phyloP scores from a whole-genome alignment of 352 stramenopile species.

The Phytopythium boreale region DNA sequence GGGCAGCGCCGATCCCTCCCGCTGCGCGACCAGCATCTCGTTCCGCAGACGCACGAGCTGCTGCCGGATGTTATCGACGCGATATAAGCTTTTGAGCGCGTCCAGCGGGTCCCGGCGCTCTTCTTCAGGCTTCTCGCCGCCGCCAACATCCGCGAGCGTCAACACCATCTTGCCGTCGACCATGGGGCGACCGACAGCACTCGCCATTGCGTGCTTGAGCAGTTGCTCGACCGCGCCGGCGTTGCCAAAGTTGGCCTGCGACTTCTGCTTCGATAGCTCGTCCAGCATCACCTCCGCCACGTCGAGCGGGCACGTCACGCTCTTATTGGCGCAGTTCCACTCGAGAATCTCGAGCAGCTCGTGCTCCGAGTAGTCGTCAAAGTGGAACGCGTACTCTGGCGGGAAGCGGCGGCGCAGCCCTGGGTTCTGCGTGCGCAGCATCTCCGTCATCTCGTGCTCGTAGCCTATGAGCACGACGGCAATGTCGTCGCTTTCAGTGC shows the following conservation, averaged over 20 bases:
- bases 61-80: conserved; percentile 58
- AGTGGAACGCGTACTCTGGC: conserved; percentile 86
- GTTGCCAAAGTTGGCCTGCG: conserved; percentile 89
- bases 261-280: conserved; percentile 65
- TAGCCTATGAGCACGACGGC: conserved; percentile 93
- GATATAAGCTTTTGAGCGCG: conserved; percentile 48
- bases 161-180: conserved; percentile 36
- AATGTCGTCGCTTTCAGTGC: conserved; percentile 84
- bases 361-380: conserved; percentile 90
- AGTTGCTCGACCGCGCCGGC: conserved; percentile 84
- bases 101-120: conserved; percentile 33
- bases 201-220: conserved; percentile 70
- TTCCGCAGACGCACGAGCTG: conserved; percentile 54
- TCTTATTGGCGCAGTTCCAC: conserved; percentile 46
- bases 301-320: conserved; percentile 43
- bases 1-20: conserved; percentile 54
- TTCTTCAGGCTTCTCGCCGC: conserved; percentile 13
- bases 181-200: conserved; percentile 48
- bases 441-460: conserved; percentile 87
- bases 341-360: conserved; percentile 80
- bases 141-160: conserved; percentile 54
- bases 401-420: conserved; percentile 87
- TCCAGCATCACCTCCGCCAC: conserved; percentile 51
- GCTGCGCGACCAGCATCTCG: conserved; percentile 57
- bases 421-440: conserved; percentile 88